A percentile compares a stretch with the other conserved stretches of the same genome.
Evolutionary conservation across 495 filamentous ascomycete genomes (phyloP).

Genomic region (Hyaloscypha variabilis): DNA sequence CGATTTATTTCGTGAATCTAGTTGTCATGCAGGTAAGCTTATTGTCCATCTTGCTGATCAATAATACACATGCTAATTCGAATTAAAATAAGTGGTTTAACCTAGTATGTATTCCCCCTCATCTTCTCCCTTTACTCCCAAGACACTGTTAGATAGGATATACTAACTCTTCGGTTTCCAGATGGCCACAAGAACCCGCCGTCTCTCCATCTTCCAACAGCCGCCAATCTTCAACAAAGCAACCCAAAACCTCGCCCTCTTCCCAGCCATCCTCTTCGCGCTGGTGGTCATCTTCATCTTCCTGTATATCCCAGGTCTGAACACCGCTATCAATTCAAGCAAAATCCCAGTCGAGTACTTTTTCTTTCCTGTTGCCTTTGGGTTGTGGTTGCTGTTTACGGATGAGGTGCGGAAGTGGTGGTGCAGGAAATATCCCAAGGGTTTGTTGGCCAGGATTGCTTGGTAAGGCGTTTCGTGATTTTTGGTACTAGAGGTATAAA

Average conservation of each 20-base stretch:
- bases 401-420: constrained; percentile 58
- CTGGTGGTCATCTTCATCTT: constrained; percentile 63
- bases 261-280: constrained; percentile 64
- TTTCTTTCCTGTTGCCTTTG: constrained; percentile 66
- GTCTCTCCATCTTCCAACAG: constrained; percentile 65
- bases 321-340: constrained; percentile 52
- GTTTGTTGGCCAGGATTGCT: constrained; percentile 47
- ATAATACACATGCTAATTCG: no score
- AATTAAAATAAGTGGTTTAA: no score
- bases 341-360: constrained; percentile 62
- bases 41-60: no score
- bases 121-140: background rate
- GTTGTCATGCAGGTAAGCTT: constrained; percentile 67
- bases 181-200: constrained; percentile 60
- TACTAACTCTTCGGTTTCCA: constrained; percentile 46
- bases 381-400: constrained; percentile 56
- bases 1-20: constrained; percentile 71
- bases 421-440: constrained; percentile 49
- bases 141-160: background rate
- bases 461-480: constrained; percentile 43
- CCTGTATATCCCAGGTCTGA: constrained; percentile 58
- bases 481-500: background rate
- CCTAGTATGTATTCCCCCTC: no score
- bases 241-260: constrained; percentile 61
- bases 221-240: constrained; percentile 57